Evolutionary conservation across 805 yeast species (phyloP).

Genomic region (Lachancea sp.): DNA sequence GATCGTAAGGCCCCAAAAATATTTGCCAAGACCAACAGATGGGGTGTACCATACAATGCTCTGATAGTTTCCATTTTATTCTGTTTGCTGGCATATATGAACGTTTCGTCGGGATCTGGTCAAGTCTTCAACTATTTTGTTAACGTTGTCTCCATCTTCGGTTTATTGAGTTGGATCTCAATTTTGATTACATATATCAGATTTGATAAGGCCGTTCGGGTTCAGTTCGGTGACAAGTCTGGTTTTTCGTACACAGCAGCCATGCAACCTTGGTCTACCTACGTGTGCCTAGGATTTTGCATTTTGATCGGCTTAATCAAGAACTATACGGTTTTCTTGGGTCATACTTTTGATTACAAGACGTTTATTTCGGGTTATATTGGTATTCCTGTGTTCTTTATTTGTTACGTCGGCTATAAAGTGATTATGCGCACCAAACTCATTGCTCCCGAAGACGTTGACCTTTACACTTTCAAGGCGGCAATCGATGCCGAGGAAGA

Average conservation of each 20-base stretch:
- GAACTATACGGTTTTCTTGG: constrained; percentile 67
- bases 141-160: constrained; percentile 70
- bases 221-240: constrained; percentile 57
- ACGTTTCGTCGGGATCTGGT: constrained; percentile 49
- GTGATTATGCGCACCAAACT: constrained; percentile 44
- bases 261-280: constrained; percentile 62
- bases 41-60: constrained; percentile 66
- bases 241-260: constrained; percentile 57
- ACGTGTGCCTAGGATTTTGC: constrained; percentile 49
- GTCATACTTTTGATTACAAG: constrained; percentile 52
- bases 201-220: constrained; percentile 58
- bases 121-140: constrained; percentile 63
- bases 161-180: constrained; percentile 68
- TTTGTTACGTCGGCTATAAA: constrained; percentile 55
- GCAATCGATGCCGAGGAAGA: constrained; percentile 30
- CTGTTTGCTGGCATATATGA: constrained; percentile 66
- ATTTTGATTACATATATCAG: constrained; percentile 61
- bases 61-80: constrained; percentile 45
- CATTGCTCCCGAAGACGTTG: constrained; percentile 51
- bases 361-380: constrained; percentile 73
- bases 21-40: constrained; percentile 56
- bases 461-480: constrained; percentile 41
- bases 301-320: constrained; percentile 53
- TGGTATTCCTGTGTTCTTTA: constrained; percentile 52
- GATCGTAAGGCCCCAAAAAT: constrained; percentile 70